Conservation (phyloP, 2,329 filamentous ascomycete species). For the Penicillium sp. region DNA sequence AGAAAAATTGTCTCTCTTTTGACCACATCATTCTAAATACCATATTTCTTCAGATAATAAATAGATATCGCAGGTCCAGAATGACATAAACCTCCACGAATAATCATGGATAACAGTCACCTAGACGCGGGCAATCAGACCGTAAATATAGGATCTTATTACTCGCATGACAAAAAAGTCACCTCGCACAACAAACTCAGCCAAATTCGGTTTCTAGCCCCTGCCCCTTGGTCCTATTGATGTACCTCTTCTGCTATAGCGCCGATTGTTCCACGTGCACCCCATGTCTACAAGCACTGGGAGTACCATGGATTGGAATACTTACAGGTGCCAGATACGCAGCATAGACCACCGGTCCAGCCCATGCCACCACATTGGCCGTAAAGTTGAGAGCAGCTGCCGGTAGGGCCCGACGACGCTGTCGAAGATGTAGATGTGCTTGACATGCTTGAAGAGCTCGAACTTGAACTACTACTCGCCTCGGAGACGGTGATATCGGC, state of each 20-base stretch:
- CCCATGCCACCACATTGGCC: slow-evolving; percentile 1
- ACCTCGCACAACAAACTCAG: too few relatives aligned
- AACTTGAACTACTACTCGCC: not conserved
- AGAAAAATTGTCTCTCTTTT: too few relatives aligned
- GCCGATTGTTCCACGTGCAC: not conserved
- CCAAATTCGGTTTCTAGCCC: too few relatives aligned
- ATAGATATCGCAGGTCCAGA: too few relatives aligned
- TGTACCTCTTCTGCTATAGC: not conserved
- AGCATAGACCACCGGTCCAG: slow-evolving; percentile 1
- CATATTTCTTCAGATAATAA: too few relatives aligned
- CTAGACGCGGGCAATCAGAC: too few relatives aligned
- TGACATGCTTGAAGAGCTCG: not conserved
- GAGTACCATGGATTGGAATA: slow-evolving; percentile 2
- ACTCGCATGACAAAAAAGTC: too few relatives aligned
- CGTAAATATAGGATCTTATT: too few relatives aligned
- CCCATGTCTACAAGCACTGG: slow-evolving; percentile 2
- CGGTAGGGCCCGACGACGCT: not conserved
- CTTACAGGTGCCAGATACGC: not conserved
- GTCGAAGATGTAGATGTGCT: not conserved
- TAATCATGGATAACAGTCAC: too few relatives aligned
- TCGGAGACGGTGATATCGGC: slow-evolving; percentile 5
- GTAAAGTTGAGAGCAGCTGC: not conserved
- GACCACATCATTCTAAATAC: too few relatives aligned
- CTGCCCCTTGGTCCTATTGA: not conserved
- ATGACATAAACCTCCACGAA: too few relatives aligned